Conservation (phyloP, 441 rosid species). For the Arabidopsis hybrid region DNA sequence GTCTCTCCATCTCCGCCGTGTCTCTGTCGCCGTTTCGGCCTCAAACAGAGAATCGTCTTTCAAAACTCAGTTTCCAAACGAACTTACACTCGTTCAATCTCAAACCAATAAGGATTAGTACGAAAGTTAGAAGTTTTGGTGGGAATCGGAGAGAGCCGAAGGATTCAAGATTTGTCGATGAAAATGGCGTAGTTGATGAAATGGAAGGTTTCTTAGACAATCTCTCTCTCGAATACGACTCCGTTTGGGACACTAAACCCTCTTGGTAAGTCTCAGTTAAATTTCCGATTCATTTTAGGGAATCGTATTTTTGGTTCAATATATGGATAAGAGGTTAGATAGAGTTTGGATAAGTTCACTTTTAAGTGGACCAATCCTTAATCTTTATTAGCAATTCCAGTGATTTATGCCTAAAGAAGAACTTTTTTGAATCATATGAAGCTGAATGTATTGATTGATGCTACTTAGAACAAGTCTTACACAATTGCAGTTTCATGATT, state of each 20-base stretch:
- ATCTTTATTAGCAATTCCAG: no score
- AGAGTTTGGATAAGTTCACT: constrained; percentile 5
- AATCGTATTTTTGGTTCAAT: no score
- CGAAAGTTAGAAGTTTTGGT: constrained; percentile 48
- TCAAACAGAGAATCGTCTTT: not conserved
- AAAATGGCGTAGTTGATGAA: constrained; percentile 72
- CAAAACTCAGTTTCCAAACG: not conserved
- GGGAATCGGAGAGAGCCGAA: constrained; percentile 53
- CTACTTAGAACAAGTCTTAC: not conserved
- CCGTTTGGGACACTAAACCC: constrained; percentile 99
- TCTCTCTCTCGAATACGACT: constrained; percentile 93
- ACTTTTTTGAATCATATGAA: not conserved
- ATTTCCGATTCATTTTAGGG: no score
- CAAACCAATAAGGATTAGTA: constrained; percentile 35
- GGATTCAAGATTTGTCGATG: constrained; percentile 63
- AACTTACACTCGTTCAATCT: not conserved
- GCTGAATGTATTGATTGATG: not conserved
- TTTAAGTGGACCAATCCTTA: no score
- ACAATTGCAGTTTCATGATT: not conserved
- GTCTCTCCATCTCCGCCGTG: constrained; percentile 40
- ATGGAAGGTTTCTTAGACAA: constrained; percentile 87
- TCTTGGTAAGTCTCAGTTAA: no score
- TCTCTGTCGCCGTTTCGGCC: constrained; percentile 32
- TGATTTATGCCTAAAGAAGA: no score
- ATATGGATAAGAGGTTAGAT: no score